Conservation (phyloP, 2,329 filamentous ascomycete species). For the Monilinia laxa region DNA sequence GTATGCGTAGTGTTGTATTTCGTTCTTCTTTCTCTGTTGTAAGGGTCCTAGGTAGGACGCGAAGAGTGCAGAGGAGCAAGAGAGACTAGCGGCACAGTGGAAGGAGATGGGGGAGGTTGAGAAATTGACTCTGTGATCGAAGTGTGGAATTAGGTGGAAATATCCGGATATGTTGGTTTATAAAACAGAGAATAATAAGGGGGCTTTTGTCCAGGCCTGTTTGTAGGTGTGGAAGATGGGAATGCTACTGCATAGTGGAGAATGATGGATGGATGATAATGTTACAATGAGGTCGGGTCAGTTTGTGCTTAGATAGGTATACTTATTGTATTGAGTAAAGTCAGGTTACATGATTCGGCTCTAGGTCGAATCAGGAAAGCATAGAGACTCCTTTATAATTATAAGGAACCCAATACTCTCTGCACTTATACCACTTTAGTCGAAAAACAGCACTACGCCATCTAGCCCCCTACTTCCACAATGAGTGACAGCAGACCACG, state of each 20-base stretch:
- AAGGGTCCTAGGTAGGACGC: conserved; percentile 31
- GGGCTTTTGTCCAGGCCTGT: conserved; percentile 25
- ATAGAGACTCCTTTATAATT: too few relatives aligned
- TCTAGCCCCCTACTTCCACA: too few relatives aligned
- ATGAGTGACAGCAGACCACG: too few relatives aligned
- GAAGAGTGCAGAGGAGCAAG: conserved; percentile 32
- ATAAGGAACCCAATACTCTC: too few relatives aligned
- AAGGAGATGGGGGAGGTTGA: background rate
- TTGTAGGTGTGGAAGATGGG: background rate
- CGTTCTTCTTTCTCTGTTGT: conserved; percentile 28
- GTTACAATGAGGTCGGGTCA: background rate
- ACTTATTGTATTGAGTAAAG: background rate
- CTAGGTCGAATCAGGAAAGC: too few relatives aligned
- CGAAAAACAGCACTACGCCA: too few relatives aligned
- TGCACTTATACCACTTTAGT: too few relatives aligned
- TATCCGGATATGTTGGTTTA: conserved; percentile 31
- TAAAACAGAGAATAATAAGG: conserved; percentile 30
- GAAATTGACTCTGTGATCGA: conserved; percentile 24
- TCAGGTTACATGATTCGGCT: too few relatives aligned
- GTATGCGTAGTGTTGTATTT: conserved; percentile 33
- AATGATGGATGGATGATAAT: background rate
- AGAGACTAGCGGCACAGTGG: conserved; percentile 26
- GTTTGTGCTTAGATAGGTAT: background rate
- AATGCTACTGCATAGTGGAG: too few relatives aligned
- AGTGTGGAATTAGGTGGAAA: conserved; percentile 33